Percentiles rank a stretch among this genome's conserved stretches.
Evolutionary conservation across 176 grass and related monocot species (phyloP).

Genomic region (Zoysia pacifica): DNA sequence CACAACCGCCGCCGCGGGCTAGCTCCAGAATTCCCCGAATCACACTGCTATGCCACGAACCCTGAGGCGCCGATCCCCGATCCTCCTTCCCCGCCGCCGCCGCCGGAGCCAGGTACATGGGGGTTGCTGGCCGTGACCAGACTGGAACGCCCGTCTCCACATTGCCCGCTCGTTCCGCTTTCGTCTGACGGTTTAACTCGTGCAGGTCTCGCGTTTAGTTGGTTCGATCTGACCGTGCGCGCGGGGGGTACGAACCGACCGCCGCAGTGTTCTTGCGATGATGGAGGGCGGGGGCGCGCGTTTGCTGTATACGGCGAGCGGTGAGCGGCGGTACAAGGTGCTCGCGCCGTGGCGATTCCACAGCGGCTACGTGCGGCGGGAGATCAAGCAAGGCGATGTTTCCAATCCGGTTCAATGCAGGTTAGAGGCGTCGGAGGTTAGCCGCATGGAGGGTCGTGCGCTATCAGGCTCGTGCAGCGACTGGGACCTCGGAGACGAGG

Average conservation of each 20-base stretch:
- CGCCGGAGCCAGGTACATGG: conserved; percentile 7
- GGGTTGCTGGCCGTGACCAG: neutral
- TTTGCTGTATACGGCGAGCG: neutral
- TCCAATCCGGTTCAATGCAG: neutral
- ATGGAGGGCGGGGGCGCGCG: neutral
- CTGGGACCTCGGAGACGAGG: neutral
- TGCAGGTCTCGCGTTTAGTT: conserved; percentile 8
- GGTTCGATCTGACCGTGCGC: neutral
- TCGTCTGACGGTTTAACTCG: neutral
- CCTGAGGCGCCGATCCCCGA: neutral
- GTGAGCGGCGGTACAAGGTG: conserved; percentile 16
- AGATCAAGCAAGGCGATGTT: neutral
- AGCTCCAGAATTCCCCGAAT: neutral
- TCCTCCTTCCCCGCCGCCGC: neutral
- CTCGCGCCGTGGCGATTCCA: conserved; percentile 33
- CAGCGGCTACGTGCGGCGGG: conserved; percentile 1
- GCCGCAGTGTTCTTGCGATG: neutral
- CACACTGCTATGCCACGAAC: neutral
- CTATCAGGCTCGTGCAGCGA: neutral
- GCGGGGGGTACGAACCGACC: too few species aligned
- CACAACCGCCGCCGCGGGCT: neutral
- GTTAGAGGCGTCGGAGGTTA: neutral
- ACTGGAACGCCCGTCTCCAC: neutral
- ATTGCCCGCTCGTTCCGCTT: neutral
- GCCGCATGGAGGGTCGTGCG: neutral